phyloP scores from a whole-genome alignment of 371 early-diverging fungal species.

The Mortierella sp. region DNA sequence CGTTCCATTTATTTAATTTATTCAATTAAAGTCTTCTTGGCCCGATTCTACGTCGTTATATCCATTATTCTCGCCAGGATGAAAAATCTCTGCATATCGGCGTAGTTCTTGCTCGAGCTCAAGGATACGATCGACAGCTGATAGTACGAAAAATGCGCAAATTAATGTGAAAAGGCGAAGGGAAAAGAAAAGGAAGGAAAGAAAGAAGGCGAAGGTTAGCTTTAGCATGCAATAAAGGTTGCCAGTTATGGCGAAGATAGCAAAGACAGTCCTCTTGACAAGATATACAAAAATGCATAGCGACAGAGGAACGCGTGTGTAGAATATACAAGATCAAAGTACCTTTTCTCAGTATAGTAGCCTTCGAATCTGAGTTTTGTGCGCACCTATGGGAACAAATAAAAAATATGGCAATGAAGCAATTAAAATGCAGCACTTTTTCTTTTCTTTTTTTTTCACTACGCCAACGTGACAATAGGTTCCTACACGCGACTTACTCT shows the following conservation, averaged over 20 bases:
- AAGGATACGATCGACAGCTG: conserved; percentile 37
- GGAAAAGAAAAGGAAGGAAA: neutral
- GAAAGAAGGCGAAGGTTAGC: neutral
- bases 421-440: neutral
- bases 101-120: conserved; percentile 27
- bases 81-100: neutral
- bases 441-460: neutral
- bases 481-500: conserved; percentile 39
- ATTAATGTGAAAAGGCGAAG: neutral
- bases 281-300: too few species aligned
- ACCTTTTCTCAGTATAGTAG: neutral
- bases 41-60: neutral
- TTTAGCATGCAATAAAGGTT: too few species aligned
- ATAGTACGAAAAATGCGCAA: neutral
- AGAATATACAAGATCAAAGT: neutral
- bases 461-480: neutral
- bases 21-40: neutral
- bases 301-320: too few species aligned
- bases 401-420: neutral
- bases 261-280: too few species aligned
- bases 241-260: too few species aligned
- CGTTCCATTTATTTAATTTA: neutral
- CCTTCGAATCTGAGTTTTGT: neutral
- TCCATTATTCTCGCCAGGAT: neutral
- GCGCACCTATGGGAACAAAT: neutral